phyloP scores from a whole-genome alignment of 306 rosid genomes.

The Trifolium dubium region DNA sequence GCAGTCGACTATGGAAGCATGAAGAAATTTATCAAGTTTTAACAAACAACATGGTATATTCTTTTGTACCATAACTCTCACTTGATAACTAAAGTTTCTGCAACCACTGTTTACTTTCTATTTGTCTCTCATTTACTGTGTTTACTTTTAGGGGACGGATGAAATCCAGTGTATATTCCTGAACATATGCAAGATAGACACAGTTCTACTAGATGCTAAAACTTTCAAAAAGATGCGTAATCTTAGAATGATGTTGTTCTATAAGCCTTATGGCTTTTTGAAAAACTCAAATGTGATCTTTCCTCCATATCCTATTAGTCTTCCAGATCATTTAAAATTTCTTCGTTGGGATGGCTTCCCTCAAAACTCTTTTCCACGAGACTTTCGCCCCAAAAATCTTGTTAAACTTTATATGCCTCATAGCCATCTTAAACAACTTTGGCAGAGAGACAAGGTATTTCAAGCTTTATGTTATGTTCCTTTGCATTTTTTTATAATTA shows the following conservation, averaged over 20 bases:
- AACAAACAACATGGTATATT: neutral
- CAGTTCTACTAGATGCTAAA: neutral
- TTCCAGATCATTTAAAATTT: neutral
- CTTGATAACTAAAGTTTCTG: too few species aligned
- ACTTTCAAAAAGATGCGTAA: neutral
- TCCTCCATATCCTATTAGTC: neutral
- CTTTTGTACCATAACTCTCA: neutral
- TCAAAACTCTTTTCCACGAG: neutral
- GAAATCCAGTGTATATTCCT: neutral
- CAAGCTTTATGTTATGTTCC: neutral
- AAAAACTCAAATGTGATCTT: neutral
- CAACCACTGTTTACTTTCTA: neutral
- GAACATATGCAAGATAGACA: neutral
- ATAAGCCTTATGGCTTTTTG: neutral
- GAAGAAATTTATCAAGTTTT: neutral
- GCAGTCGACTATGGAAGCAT: neutral
- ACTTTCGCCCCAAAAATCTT: neutral
- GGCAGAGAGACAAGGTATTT: neutral
- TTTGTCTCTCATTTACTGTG: neutral
- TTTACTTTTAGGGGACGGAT: neutral
- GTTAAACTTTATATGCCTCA: neutral
- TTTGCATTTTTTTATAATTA: too few species aligned
- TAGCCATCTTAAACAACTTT: neutral
- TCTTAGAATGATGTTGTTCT: neutral
- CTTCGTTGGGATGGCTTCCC: neutral